phyloP scores from a whole-genome alignment of 1,284 basidiomycete genomes.

The Marasmius fiardii region DNA sequence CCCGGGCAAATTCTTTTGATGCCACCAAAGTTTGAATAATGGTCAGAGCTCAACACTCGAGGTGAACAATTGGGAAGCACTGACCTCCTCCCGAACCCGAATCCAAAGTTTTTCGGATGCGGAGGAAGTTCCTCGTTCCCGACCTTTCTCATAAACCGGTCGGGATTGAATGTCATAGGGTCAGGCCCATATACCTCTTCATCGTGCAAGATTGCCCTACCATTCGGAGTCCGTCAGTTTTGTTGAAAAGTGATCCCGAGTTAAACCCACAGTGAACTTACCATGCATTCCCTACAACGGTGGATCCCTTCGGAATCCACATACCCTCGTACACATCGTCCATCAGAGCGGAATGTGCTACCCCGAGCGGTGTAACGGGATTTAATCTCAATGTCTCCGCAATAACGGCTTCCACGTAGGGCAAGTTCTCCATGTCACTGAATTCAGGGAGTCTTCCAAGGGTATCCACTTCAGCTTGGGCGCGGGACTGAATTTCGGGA shows the following conservation, averaged over 20 bases:
- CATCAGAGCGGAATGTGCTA: not conserved
- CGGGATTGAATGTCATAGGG: not conserved
- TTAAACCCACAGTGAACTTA: not conserved
- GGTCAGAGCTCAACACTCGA: not conserved
- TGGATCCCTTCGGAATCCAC: not conserved
- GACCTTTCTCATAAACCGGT: not conserved
- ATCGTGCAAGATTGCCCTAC: not conserved
- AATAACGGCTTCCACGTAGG: not conserved
- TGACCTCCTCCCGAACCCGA: not conserved
- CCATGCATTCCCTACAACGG: not conserved
- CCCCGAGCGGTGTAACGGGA: not conserved
- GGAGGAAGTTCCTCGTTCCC: not conserved
- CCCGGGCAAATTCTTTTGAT: not conserved
- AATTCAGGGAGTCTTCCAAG: not conserved
- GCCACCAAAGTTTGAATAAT: too few relatives aligned
- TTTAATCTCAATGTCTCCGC: not conserved
- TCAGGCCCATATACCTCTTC: not conserved
- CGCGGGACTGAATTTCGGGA: constrained; percentile 27
- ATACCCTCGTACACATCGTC: not conserved
- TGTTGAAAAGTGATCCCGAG: too few relatives aligned
- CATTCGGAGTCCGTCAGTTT: too few relatives aligned
- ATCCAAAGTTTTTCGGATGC: not conserved
- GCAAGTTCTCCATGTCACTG: not conserved
- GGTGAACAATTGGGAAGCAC: not conserved
- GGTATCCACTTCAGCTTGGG: not conserved